Conservation (phyloP, 2,329 filamentous ascomycete species). For the Xylariales sp. region DNA sequence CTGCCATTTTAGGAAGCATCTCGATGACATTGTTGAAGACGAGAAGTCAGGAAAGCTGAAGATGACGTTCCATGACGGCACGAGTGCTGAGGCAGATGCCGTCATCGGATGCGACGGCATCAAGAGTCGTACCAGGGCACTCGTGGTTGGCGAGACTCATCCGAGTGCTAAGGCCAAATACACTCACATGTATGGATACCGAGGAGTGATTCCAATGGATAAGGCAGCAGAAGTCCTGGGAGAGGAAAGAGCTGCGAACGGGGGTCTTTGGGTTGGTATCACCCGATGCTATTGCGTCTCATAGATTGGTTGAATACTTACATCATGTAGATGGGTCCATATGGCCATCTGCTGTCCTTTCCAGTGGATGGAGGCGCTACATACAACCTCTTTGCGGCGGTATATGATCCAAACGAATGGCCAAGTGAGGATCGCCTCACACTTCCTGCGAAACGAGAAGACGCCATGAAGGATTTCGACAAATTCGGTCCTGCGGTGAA, state of each 20-base stretch:
- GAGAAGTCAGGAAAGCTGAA: slow-evolving; percentile 10
- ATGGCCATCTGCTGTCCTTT: slow-evolving; percentile 54
- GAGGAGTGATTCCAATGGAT: slow-evolving; percentile 39
- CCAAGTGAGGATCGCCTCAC: slow-evolving; percentile 15
- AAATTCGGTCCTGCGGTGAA: slow-evolving; percentile 27
- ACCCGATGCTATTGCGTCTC: background rate
- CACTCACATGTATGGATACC: slow-evolving; percentile 53
- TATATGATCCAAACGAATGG: slow-evolving; percentile 28
- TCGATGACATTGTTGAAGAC: slow-evolving; percentile 25
- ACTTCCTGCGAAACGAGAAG: slow-evolving; percentile 23
- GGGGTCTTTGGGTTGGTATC: slow-evolving; percentile 20
- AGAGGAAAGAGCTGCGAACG: slow-evolving; percentile 17
- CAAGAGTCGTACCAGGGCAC: slow-evolving; percentile 46
- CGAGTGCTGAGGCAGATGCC: slow-evolving; percentile 23
- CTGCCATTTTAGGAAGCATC: slow-evolving; percentile 22
- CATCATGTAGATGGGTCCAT: slow-evolving; percentile 32
- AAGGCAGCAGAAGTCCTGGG: slow-evolving; percentile 45
- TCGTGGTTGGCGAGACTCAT: slow-evolving; percentile 37
- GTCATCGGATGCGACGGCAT: slow-evolving; percentile 58
- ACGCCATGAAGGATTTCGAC: slow-evolving; percentile 30
- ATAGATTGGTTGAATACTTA: background rate
- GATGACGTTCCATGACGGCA: slow-evolving; percentile 22
- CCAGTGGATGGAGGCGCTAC: slow-evolving; percentile 49
- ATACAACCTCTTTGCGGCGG: slow-evolving; percentile 47
- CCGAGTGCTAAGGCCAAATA: slow-evolving; percentile 36